Evolutionary conservation across 768 basidiomycete species (phyloP).

Genomic region (Hortiboletus flavorubellus): DNA sequence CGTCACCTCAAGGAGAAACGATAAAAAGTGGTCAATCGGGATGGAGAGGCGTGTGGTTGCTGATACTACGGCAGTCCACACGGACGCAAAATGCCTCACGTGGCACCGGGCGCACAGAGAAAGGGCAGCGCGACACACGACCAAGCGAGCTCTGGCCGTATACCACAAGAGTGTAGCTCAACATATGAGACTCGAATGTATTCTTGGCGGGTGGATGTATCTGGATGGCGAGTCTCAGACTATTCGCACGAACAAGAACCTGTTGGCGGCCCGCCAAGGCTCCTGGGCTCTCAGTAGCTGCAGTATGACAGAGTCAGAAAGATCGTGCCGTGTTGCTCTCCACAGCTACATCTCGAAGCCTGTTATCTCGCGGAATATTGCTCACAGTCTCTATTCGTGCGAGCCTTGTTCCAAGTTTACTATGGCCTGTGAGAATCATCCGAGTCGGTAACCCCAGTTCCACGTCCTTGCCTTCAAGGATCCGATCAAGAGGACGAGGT

Average conservation of each 20-base stretch:
- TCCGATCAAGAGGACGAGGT: not conserved
- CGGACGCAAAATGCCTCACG: not conserved
- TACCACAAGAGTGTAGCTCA: not conserved
- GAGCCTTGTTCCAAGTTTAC: constrained; percentile 2
- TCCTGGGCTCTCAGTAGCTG: no score
- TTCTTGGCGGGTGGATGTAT: not conserved
- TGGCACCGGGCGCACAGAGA: not conserved
- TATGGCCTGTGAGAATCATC: not conserved
- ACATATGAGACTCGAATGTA: not conserved
- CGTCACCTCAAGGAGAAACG: not conserved
- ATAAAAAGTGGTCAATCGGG: constrained; percentile 1
- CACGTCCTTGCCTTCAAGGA: not conserved
- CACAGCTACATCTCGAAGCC: not conserved
- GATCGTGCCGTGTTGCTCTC: not conserved
- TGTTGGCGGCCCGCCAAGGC: no score
- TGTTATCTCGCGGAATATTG: no score
- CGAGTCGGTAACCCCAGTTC: no score
- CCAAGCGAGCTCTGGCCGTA: not conserved
- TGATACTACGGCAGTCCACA: constrained; percentile 3
- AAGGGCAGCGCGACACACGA: not conserved
- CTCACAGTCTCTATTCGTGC: not conserved
- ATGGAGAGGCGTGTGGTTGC: not conserved
- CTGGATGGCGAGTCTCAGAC: not conserved
- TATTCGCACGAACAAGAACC: not conserved
- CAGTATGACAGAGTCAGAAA: not conserved